Base-by-base conservation (phyloP, 2,329 filamentous ascomycete species). In the Ceratocystis albifundus region DNA sequence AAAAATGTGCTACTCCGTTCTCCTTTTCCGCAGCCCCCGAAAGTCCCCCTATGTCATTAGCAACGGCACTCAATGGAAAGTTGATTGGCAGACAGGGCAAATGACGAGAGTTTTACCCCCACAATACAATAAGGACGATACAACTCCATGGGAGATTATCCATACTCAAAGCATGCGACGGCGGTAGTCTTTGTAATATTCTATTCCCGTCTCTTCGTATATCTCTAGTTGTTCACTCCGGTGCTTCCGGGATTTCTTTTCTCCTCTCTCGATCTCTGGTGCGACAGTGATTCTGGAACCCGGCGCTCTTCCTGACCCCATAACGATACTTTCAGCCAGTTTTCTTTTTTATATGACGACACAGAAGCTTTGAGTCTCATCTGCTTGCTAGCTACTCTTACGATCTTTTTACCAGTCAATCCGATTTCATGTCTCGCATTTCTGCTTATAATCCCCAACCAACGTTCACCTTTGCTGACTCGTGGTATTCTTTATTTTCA, bases 11-110 rank as follows among this genome's bases (percentile, higher is more conserved):
- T 84, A 84, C 72, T 79, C 80, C n/a, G 80, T 83, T 62, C 74
- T 85, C 8, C 76, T 83, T 28, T 82, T 81, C 72, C 77, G 80
- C 66, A 81, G 79, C 67, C 83, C 83, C 28, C 76, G 82, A 64
- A 84, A 84, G 72, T 81, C 78, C 68, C 82, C 83, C 70, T 82
- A 81, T 69, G 78, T 85, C 66, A 79, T 85, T 70, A 77, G 76
- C 72, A 78, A 80, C 69, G 82, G 82, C 53, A 83, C 81, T 72
- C 77, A 81, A 71, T 85, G 82, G 81, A 78, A 79, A 68, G 80
- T 85, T 55, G 82, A 85, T 75, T 85, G 82, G 82, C 74, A 74
- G 15, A 84, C 81, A 17, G 82, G 82, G 46, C 77, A 78, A 66
- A 80, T 83, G 78, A 76, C 79, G 32, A 76, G 80, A 17, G 80